Evolutionary conservation across 345 rosid species (phyloP).

Genomic region (Kandelia obovata): DNA sequence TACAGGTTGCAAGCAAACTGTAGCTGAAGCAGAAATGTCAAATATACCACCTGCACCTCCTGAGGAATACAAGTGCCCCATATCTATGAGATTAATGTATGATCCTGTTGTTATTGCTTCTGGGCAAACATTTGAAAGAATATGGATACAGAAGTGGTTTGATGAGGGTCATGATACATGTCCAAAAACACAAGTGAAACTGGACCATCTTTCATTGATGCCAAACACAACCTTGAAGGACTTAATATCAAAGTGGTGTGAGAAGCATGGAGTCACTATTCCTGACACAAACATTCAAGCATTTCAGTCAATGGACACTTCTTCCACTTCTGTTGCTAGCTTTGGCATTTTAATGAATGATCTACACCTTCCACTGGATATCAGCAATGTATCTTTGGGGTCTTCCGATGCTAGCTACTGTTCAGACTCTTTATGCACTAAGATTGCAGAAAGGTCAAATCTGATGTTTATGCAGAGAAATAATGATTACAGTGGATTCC

Average conservation of each 20-base stretch:
- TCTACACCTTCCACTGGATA: slow-evolving; percentile 47
- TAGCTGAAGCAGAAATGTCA: slow-evolving; percentile 20
- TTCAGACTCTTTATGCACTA: slow-evolving; percentile 29
- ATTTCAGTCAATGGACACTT: slow-evolving; percentile 34
- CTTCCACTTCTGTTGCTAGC: slow-evolving; percentile 64
- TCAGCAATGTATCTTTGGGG: slow-evolving; percentile 54
- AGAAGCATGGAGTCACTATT: slow-evolving; percentile 41
- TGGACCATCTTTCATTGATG: slow-evolving; percentile 35
- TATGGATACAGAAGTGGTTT: slow-evolving; percentile 79
- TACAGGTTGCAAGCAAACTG: slow-evolving; percentile 16
- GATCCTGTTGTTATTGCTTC: slow-evolving; percentile 88
- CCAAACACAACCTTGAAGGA: slow-evolving; percentile 57
- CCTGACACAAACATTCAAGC: slow-evolving; percentile 43
- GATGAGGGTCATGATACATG: slow-evolving; percentile 68
- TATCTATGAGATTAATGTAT: slow-evolving; percentile 70
- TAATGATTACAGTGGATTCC: slow-evolving; percentile 24
- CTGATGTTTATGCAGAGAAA: slow-evolving; percentile 19
- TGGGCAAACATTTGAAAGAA: slow-evolving; percentile 80
- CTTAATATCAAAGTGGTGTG: slow-evolving; percentile 72
- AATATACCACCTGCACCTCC: slow-evolving; percentile 34
- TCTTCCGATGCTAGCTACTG: slow-evolving; percentile 34
- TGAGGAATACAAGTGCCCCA: slow-evolving; percentile 62
- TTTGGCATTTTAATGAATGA: slow-evolving; percentile 52
- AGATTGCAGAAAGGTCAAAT: slow-evolving; percentile 31
- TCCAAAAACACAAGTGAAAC: slow-evolving; percentile 51